A percentile compares a stretch with the other conserved stretches of the same genome.
Conservation (phyloP, 2,329 filamentous ascomycete species). For the Fusarium sp. region DNA sequence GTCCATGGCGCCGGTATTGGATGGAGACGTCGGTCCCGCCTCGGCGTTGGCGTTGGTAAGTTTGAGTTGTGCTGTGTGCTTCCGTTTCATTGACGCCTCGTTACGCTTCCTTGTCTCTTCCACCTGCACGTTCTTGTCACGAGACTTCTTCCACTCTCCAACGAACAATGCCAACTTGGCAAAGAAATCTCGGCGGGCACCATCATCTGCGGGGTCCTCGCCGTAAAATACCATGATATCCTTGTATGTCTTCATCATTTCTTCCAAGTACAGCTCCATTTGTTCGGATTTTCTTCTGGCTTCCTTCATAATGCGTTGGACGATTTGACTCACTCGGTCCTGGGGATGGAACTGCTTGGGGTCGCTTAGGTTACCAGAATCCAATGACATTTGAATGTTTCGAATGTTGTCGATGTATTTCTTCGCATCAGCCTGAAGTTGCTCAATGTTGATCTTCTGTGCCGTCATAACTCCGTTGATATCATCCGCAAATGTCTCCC, state of each 20-base stretch:
- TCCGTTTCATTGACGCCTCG: constrained; percentile 92
- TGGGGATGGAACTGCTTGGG: constrained; percentile 98
- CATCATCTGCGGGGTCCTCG: constrained; percentile 91
- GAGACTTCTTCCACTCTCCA: constrained; percentile 93
- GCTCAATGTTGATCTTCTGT: constrained; percentile 95
- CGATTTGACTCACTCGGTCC: constrained; percentile 90
- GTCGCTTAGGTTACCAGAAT: constrained; percentile 93
- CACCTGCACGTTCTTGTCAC: constrained; percentile 86
- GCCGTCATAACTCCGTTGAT: constrained; percentile 80
- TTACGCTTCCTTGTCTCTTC: constrained; percentile 88
- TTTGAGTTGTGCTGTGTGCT: constrained; percentile 75
- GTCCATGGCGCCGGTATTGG: constrained; percentile 92
- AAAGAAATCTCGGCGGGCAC: constrained; percentile 95
- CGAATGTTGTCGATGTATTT: constrained; percentile 95
- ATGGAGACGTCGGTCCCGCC: constrained; percentile 70
- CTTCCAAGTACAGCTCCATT: constrained; percentile 91
- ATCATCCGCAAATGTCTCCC: constrained; percentile 88
- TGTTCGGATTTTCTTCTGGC: constrained; percentile 95
- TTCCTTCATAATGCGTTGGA: constrained; percentile 96
- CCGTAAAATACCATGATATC: constrained; percentile 98
- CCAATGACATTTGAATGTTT: constrained; percentile 91
- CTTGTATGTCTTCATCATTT: constrained; percentile 90
- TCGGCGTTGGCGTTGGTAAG: constrained; percentile 62
- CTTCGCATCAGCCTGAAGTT: constrained; percentile 86
- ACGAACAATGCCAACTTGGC: constrained; percentile 91